phyloP scores from a whole-genome alignment of 192 early-diverging fungal species.

The Backusella westeae region DNA sequence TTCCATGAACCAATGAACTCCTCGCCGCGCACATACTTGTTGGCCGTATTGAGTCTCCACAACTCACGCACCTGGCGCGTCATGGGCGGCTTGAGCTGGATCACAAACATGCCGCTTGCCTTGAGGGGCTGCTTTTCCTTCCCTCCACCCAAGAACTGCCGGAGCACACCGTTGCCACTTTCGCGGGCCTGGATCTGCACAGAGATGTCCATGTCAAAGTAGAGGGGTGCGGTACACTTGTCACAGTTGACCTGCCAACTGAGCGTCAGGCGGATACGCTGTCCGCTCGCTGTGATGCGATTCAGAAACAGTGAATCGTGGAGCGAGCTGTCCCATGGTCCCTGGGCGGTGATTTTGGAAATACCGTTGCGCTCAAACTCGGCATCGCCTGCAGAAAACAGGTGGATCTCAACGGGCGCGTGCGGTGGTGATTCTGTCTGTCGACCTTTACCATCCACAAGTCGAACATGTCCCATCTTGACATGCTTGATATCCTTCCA shows the following conservation, averaged over 20 bases:
- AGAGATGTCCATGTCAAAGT: slow-evolving; percentile 57
- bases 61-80: slow-evolving; percentile 51
- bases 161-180: slow-evolving; percentile 4
- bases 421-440: slow-evolving; percentile 44
- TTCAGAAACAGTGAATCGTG: slow-evolving; percentile 67
- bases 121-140: slow-evolving; percentile 41
- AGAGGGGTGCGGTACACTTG: slow-evolving; percentile 52
- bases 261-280: slow-evolving; percentile 55
- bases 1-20: slow-evolving; percentile 63
- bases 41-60: slow-evolving; percentile 68
- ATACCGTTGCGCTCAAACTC: slow-evolving; percentile 56
- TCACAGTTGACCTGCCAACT: slow-evolving; percentile 40
- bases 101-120: slow-evolving; percentile 56
- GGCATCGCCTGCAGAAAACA: slow-evolving; percentile 35
- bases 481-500: slow-evolving; percentile 47
- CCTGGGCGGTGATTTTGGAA: slow-evolving; percentile 47
- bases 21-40: slow-evolving; percentile 73
- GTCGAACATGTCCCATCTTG: slow-evolving; percentile 42
- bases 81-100: slow-evolving; percentile 57
- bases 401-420: slow-evolving; percentile 41
- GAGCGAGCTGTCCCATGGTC: slow-evolving; percentile 77
- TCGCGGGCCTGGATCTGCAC: slow-evolving; percentile 59
- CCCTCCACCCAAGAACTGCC: not conserved
- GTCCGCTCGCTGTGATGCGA: slow-evolving; percentile 50
- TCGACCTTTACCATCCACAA: slow-evolving; percentile 58